phyloP scores from a whole-genome alignment of 2,329 filamentous ascomycete genomes.

The Monosporascus ibericus region DNA sequence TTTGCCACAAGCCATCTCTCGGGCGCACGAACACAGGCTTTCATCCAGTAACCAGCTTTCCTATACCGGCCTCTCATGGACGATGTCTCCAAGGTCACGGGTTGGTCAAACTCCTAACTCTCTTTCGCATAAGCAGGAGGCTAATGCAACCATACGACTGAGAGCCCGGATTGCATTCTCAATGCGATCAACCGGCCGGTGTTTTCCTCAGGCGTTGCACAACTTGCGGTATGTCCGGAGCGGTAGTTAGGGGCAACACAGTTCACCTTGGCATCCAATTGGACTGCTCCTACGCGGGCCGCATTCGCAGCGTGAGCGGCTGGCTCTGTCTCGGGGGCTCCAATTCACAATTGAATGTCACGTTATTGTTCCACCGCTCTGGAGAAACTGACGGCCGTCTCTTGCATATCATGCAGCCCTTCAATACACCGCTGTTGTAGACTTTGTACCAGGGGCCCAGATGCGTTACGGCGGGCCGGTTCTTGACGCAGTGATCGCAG shows the following conservation, averaged over 20 bases:
- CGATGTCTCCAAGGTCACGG: not conserved
- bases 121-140: no score
- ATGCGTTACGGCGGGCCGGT: no score
- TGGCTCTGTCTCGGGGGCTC: not conserved
- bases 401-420: not conserved
- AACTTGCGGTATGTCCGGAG: no score
- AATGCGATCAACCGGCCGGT: no score
- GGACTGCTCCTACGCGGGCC: not conserved
- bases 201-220: no score
- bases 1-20: not conserved
- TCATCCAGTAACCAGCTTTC: not conserved
- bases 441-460: not conserved
- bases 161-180: no score
- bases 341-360: not conserved
- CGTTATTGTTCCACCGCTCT: not conserved
- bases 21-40: not conserved
- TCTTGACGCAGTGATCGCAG: no score
- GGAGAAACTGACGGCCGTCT: not conserved
- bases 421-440: not conserved
- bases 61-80: not conserved
- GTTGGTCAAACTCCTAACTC: no score
- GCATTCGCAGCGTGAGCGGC: not conserved
- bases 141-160: no score
- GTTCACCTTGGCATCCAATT: no score
- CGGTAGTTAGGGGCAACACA: no score